A percentile compares a stretch with the other conserved stretches of the same genome.
phyloP scores from a whole-genome alignment of 2,329 filamentous ascomycete species.

The Aspergillus chevalieri region DNA sequence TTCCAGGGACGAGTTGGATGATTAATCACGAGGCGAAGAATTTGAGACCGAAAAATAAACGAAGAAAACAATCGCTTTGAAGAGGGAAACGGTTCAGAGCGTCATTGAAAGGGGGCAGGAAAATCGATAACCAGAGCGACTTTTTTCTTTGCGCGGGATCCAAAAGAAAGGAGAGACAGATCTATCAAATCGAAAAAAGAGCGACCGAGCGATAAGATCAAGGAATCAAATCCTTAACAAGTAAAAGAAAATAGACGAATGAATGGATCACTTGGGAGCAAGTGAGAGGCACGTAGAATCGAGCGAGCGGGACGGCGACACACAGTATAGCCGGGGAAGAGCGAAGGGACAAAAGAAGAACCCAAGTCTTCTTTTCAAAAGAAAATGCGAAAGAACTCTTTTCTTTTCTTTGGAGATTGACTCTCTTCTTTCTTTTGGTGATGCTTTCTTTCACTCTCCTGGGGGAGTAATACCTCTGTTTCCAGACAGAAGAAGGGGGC shows the following conservation, averaged over 20 bases:
- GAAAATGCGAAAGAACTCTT: not conserved
- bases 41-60: not conserved
- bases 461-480: not conserved
- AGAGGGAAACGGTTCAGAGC: conserved; percentile 10
- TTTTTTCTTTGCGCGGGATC: conserved; percentile 7
- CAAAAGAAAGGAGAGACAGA: conserved; percentile 5
- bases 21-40: not conserved
- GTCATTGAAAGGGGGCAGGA: conserved; percentile 14
- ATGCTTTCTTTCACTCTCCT: not conserved
- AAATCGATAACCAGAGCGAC: conserved; percentile 11
- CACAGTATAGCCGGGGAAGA: conserved; percentile 24
- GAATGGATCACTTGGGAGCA: not conserved
- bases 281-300: conserved; percentile 8
- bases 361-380: not conserved
- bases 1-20: not conserved
- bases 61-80: conserved; percentile 1
- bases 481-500: conserved; percentile 1
- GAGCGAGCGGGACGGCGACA: conserved; percentile 30
- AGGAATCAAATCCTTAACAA: not conserved
- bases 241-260: conserved; percentile 10
- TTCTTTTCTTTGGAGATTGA: not conserved
- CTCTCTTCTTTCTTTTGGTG: not conserved
- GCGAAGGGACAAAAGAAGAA: not conserved
- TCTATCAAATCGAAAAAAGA: conserved; percentile 7
- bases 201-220: conserved; percentile 7